These are phyloP conservation scores for Chlamydomonas eustigma DNA, from an alignment of 139 green algal species.

Conservation along the genomic window DNA sequence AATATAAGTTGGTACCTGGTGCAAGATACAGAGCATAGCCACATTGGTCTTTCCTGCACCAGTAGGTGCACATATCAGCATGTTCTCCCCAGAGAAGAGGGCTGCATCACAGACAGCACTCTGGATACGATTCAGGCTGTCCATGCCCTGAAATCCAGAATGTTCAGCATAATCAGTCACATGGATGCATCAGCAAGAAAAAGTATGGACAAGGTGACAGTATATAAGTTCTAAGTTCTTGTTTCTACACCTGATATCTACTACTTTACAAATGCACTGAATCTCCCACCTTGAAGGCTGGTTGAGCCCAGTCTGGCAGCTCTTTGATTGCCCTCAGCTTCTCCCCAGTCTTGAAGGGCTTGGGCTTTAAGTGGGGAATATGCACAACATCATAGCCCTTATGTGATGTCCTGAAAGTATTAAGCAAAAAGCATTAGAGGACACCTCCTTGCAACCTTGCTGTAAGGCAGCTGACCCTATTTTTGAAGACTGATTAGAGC, in stretches of 20 bases:
- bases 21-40: slow-evolving; percentile 93
- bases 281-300: slow-evolving; percentile 63
- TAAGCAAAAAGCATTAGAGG: no score
- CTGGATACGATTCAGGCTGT: slow-evolving; percentile 91
- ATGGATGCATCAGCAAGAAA: no score
- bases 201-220: no score
- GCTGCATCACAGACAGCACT: slow-evolving; percentile 79
- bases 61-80: slow-evolving; percentile 78
- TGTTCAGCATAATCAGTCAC: no score
- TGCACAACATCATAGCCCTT: slow-evolving; percentile 59
- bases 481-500: no score
- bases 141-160: slow-evolving; percentile 75
- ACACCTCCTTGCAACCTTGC: no score
- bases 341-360: slow-evolving; percentile 77
- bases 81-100: slow-evolving; percentile 88
- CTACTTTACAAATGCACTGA: no score
- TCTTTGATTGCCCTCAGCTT: slow-evolving; percentile 65
- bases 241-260: no score
- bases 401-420: slow-evolving; percentile 28
- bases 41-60: slow-evolving; percentile 99
- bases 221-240: no score
- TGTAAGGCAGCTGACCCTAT: no score
- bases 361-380: slow-evolving; percentile 90
- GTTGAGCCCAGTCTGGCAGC: slow-evolving; percentile 90
- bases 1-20: slow-evolving; percentile 71